Evolutionary conservation across 2,329 filamentous ascomycete species (phyloP).

Genomic region (Teratosphaeria viscida): DNA sequence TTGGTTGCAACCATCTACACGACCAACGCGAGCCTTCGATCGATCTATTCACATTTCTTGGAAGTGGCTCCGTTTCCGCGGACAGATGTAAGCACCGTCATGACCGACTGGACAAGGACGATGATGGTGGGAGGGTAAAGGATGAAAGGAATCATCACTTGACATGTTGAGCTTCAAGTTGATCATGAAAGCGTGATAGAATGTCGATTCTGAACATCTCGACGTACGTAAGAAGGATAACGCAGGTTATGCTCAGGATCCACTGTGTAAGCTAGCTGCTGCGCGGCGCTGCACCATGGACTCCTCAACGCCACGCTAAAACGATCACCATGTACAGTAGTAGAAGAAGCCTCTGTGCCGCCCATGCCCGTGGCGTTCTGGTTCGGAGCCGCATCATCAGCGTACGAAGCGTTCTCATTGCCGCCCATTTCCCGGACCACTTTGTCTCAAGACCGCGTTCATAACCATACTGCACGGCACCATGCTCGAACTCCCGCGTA

Average conservation of each 20-base stretch:
- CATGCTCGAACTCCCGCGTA: neutral
- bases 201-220: neutral
- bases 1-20: too few relatives aligned
- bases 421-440: too few relatives aligned
- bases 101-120: too few relatives aligned
- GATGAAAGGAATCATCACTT: too few relatives aligned
- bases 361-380: neutral
- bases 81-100: too few relatives aligned
- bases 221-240: neutral
- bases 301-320: conserved; percentile 3
- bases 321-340: neutral
- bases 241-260: neutral
- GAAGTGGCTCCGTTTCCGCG: too few relatives aligned
- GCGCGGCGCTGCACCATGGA: neutral
- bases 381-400: neutral
- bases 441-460: too few relatives aligned
- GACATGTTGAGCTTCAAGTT: neutral
- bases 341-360: neutral
- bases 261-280: neutral
- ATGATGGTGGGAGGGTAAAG: too few relatives aligned
- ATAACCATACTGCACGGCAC: too few relatives aligned
- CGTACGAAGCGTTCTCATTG: neutral
- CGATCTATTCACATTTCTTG: too few relatives aligned
- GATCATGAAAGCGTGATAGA: neutral
- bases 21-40: too few relatives aligned